Percentiles rank a stretch among this genome's conserved stretches.
These are phyloP conservation scores for Pseudocohnilembus persalinus DNA, from an alignment of 169 alveolate genomes.

Conservation along the genomic window DNA sequence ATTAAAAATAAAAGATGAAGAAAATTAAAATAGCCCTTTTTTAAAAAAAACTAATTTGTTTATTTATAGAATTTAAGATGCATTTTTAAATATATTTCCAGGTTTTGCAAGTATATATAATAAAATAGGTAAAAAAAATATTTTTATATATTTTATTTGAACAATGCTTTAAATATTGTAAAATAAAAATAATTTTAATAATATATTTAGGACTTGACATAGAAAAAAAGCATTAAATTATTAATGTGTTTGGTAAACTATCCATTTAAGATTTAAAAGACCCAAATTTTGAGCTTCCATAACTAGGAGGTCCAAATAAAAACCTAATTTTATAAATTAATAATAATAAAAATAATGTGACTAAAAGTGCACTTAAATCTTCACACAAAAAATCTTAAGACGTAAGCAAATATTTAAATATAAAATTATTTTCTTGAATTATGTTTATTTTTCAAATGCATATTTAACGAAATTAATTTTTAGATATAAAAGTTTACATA, in stretches of 20 bases:
- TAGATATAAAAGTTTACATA: no score
- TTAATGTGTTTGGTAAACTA: constrained; percentile 37
- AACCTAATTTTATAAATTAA: background rate
- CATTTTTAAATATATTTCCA: constrained; percentile 38
- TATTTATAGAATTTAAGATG: constrained; percentile 34
- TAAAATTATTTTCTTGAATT: constrained; percentile 4
- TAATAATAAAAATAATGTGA: background rate
- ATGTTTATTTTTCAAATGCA: background rate
- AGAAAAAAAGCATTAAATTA: constrained; percentile 27
- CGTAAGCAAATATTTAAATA: background rate
- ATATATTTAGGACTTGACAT: background rate
- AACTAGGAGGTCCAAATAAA: background rate
- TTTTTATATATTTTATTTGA: no score
- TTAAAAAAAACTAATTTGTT: constrained; percentile 16
- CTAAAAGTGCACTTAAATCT: background rate
- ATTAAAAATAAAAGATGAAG: constrained; percentile 21
- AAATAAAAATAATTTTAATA: no score
- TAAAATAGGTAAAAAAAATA: constrained; percentile 18
- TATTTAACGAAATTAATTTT: background rate
- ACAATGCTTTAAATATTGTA: background rate
- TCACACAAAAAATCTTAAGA: constrained; percentile 12
- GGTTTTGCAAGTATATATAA: constrained; percentile 32
- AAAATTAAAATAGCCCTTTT: constrained; percentile 29
- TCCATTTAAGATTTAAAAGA: constrained; percentile 26
- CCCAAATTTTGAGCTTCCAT: constrained; percentile 42